Evolutionary conservation across 148 eudicot genomes (phyloP), one percentile per base, ranked within the genome.

Genomic region (Linanthus parryae): DNA sequence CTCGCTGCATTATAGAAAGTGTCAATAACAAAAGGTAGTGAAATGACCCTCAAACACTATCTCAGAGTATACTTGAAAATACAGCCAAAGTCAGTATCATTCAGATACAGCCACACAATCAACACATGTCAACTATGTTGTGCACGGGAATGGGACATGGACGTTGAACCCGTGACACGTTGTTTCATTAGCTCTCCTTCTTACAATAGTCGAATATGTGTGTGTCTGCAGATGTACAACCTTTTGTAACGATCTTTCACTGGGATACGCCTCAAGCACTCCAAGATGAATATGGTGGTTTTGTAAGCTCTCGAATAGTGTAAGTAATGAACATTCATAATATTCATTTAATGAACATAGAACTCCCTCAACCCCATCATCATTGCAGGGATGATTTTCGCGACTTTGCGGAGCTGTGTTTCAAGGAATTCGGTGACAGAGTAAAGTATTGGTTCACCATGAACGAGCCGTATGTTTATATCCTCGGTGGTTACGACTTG

Each of bases 361-460:
- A 38, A 38, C 15, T 7, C 3, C 3, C 3, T 38, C 14, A 31
- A 31, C 35, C 7, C 5, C 10, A n/a, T 23, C 23, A 11, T 9
- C 8, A 4, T 18, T 16, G 43, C 63, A 65, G 70, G 21, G 44
- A 65, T 10, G 58, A 65, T 29, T 65, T 65, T 23, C 3, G 5
- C 23, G 38, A 65, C 21, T 65, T 22, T 23, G 64, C 70, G 3
- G 70, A 66, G 0, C 28, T 66, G 2, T 66, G 64, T 29, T 66
- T 52, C 40, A 38, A 47, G 4, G 42, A 58, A 8, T 66, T 58
- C 29, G 70, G 71, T 23, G 71, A 66, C 12, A 34, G 65, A 59
- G 71, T 66, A 3, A 52, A 66, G 50, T 15, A 31, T 25, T 66
- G 65, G 71, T 34, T 47, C 6, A 66, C 71, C 1, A 31, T 59